Percentiles rank a stretch among this genome's conserved stretches.
Conservation (phyloP, 2,329 filamentous ascomycete genomes). For the Cordyceps farinosa region DNA sequence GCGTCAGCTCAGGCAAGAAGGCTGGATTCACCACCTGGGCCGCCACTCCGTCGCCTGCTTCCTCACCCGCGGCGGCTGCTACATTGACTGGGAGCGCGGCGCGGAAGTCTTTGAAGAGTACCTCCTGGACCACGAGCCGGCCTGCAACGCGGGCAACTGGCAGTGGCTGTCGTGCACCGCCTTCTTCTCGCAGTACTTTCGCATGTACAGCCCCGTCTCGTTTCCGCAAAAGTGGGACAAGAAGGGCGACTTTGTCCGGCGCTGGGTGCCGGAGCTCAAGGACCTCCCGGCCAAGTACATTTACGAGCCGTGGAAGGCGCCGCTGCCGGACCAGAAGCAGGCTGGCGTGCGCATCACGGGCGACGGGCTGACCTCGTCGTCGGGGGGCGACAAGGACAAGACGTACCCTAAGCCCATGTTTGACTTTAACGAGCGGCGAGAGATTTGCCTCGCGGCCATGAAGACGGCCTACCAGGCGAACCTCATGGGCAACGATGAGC, state of each 20-base stretch:
- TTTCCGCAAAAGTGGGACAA: slow-evolving; percentile 77
- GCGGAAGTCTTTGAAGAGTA: slow-evolving; percentile 75
- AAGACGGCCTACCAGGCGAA: slow-evolving; percentile 66
- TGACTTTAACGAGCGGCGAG: slow-evolving; percentile 62
- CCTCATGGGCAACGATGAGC: slow-evolving; percentile 60
- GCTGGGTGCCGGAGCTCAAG: slow-evolving; percentile 64
- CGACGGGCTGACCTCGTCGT: slow-evolving; percentile 39
- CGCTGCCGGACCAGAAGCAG: slow-evolving; percentile 62
- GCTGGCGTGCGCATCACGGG: slow-evolving; percentile 62
- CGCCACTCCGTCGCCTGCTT: slow-evolving; percentile 78
- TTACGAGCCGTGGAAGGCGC: slow-evolving; percentile 76
- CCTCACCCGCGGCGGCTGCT: slow-evolving; percentile 74
- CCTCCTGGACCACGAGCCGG: slow-evolving; percentile 70
- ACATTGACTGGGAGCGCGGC: slow-evolving; percentile 74
- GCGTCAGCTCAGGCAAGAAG: slow-evolving; percentile 67
- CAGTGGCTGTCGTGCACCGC: slow-evolving; percentile 74
- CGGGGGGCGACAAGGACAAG: slow-evolving; percentile 34
- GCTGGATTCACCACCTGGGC: slow-evolving; percentile 78
- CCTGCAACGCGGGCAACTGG: slow-evolving; percentile 74
- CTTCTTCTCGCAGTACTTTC: slow-evolving; percentile 69
- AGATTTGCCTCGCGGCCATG: slow-evolving; percentile 62
- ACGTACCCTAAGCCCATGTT: slow-evolving; percentile 75
- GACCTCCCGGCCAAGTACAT: slow-evolving; percentile 65
- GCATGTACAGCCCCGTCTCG: slow-evolving; percentile 65
- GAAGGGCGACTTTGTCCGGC: slow-evolving; percentile 59